These are phyloP conservation scores for Mucor lusitanicus DNA, from an alignment of 371 early-diverging fungal species.

Conservation along the genomic window DNA sequence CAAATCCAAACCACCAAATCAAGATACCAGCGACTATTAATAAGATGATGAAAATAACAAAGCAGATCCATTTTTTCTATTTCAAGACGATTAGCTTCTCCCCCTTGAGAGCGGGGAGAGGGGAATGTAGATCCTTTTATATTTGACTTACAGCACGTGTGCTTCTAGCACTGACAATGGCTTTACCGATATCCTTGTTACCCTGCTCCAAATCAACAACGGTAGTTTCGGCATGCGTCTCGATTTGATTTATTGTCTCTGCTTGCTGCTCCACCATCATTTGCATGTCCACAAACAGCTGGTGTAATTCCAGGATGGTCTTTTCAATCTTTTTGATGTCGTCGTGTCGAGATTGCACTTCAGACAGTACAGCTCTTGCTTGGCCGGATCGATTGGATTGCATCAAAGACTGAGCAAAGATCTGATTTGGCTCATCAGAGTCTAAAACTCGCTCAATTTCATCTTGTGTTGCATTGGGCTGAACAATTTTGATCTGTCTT, in stretches of 20 bases:
- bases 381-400: conserved; percentile 68
- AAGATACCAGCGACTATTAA: conserved; percentile 47
- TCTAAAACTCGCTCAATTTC: conserved; percentile 76
- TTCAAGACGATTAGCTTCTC: not conserved
- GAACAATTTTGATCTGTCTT: conserved; percentile 80
- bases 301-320: conserved; percentile 83
- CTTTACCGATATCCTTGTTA: conserved; percentile 64
- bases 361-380: conserved; percentile 74
- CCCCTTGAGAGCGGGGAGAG: not conserved
- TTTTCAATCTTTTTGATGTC: conserved; percentile 88
- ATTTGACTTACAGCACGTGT: conserved; percentile 61
- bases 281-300: conserved; percentile 88
- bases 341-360: conserved; percentile 84
- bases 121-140: not conserved
- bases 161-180: conserved; percentile 68
- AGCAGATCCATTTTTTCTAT: conserved; percentile 67
- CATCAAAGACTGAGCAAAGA: conserved; percentile 74
- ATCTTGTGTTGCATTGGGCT: conserved; percentile 74
- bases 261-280: conserved; percentile 82
- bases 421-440: conserved; percentile 65
- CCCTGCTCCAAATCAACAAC: conserved; percentile 70
- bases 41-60: conserved; percentile 50
- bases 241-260: conserved; percentile 71
- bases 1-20: conserved; percentile 49
- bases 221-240: conserved; percentile 63